Evolutionary conservation across 306 rosid species (phyloP).

Genomic region (Purshia tridentata): DNA sequence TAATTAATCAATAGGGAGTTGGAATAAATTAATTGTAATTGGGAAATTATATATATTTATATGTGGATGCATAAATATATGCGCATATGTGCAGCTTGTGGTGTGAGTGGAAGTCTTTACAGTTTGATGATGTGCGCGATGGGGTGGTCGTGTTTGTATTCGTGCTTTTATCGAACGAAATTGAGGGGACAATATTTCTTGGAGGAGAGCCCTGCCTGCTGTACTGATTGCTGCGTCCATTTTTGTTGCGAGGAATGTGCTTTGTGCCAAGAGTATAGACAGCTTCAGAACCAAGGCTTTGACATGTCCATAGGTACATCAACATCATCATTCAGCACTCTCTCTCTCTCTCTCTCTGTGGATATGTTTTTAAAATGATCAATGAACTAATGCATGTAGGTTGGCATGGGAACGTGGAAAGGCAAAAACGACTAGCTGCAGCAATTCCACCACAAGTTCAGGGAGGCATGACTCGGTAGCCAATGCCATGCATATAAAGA

Average conservation of each 20-base stretch:
- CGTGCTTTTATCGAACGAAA: slow-evolving; percentile 44
- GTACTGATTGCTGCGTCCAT: slow-evolving; percentile 41
- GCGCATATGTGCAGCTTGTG: slow-evolving; percentile 43
- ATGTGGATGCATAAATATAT: not conserved
- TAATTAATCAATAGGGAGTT: too few species aligned
- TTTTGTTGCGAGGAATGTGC: slow-evolving; percentile 39
- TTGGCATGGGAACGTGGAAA: slow-evolving; percentile 54
- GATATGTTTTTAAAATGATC: too few species aligned
- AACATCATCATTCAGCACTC: too few species aligned
- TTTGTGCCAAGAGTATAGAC: slow-evolving; percentile 51
- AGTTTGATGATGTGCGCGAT: slow-evolving; percentile 26
- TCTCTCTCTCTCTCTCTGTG: too few species aligned
- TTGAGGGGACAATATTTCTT: slow-evolving; percentile 43
- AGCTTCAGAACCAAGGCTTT: slow-evolving; percentile 45
- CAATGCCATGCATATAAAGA: not conserved
- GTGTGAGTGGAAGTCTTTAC: slow-evolving; percentile 39
- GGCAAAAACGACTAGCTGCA: slow-evolving; percentile 38
- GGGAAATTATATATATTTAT: too few species aligned
- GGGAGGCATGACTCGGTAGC: slow-evolving; percentile 28
- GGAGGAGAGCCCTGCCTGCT: slow-evolving; percentile 32
- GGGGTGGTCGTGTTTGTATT: slow-evolving; percentile 31
- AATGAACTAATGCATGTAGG: slow-evolving; percentile 12
- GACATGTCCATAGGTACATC: slow-evolving; percentile 35
- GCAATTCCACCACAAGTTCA: slow-evolving; percentile 25
- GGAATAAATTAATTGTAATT: too few species aligned